Percentiles rank a stretch among this genome's conserved stretches.
These are phyloP conservation scores for Pyrrhoderma noxium DNA, from an alignment of 1,284 basidiomycete genomes.

Conservation along the genomic window DNA sequence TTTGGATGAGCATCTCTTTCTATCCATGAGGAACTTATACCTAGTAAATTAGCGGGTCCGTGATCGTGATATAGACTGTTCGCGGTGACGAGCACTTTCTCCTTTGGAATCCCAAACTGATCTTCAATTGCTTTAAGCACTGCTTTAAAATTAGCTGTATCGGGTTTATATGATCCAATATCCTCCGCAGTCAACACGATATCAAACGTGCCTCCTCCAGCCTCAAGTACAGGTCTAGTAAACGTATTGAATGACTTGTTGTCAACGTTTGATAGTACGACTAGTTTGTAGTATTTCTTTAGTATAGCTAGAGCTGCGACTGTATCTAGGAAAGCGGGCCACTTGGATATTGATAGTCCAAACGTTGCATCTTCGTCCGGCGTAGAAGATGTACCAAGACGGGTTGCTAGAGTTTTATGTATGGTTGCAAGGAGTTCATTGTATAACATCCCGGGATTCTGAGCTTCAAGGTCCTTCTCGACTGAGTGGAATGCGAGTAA, in stretches of 20 bases:
- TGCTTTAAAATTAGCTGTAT: conserved; percentile 46
- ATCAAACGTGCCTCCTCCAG: conserved; percentile 37
- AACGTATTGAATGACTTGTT: conserved; percentile 45
- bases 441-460: conserved; percentile 54
- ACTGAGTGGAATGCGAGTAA: conserved; percentile 45
- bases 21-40: conserved; percentile 55
- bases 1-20: conserved; percentile 40
- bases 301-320: conserved; percentile 49
- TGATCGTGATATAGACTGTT: conserved; percentile 56
- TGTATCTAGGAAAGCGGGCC: conserved; percentile 64
- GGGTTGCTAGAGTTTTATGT: conserved; percentile 36
- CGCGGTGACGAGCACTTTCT: conserved; percentile 48
- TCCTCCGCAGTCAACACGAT: conserved; percentile 63
- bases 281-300: conserved; percentile 54
- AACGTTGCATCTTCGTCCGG: conserved; percentile 34
- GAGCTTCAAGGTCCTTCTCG: conserved; percentile 50
- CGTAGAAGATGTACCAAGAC: conserved; percentile 23
- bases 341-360: conserved; percentile 49
- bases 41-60: conserved; percentile 42
- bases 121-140: conserved; percentile 41
- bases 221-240: conserved; percentile 50
- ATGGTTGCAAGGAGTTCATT: conserved; percentile 48
- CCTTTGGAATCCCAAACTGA: conserved; percentile 37
- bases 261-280: conserved; percentile 71
- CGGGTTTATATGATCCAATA: conserved; percentile 61